A percentile compares a stretch with the other conserved stretches of the same genome.
phyloP scores from a whole-genome alignment of 2,329 filamentous ascomycete species.

The Periconia sp. region DNA sequence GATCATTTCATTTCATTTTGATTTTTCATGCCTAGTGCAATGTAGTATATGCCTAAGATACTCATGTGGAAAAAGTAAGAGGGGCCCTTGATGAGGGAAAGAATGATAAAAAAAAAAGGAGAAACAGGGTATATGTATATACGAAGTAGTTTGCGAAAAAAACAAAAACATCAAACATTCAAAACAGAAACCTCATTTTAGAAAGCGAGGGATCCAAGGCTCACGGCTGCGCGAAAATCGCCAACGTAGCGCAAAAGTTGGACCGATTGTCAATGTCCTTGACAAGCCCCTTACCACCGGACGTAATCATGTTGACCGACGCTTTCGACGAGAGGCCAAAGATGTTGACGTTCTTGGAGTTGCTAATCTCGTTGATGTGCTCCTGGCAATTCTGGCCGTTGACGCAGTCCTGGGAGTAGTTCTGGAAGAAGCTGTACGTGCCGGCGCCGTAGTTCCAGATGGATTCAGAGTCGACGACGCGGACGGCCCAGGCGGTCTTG shows the following conservation, averaged over 20 bases:
- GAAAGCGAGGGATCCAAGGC: background rate
- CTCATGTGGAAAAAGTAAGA: too few relatives aligned
- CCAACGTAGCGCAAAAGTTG: conserved; percentile 53
- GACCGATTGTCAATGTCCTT: conserved; percentile 50
- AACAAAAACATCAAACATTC: conserved; percentile 1
- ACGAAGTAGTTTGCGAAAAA: background rate
- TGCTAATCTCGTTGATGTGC: conserved; percentile 51
- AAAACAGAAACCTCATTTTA: conserved; percentile 11
- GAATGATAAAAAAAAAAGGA: background rate
- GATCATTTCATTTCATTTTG: too few relatives aligned
- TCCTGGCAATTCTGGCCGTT: conserved; percentile 52
- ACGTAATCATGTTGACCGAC: conserved; percentile 52
- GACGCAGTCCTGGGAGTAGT: conserved; percentile 57
- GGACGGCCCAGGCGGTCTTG: conserved; percentile 51
- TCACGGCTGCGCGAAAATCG: conserved; percentile 37
- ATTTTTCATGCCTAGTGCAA: too few relatives aligned
- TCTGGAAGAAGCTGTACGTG: conserved; percentile 63
- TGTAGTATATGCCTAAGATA: too few relatives aligned
- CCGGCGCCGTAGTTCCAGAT: conserved; percentile 52
- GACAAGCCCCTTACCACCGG: conserved; percentile 37
- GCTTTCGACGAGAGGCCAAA: conserved; percentile 54
- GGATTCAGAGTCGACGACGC: conserved; percentile 42
- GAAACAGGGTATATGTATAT: background rate
- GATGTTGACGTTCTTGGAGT: conserved; percentile 47
- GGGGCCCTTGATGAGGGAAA: background rate